Base-by-base conservation (phyloP, 1,284 basidiomycete genomes). In the Chalciporus sp. region DNA sequence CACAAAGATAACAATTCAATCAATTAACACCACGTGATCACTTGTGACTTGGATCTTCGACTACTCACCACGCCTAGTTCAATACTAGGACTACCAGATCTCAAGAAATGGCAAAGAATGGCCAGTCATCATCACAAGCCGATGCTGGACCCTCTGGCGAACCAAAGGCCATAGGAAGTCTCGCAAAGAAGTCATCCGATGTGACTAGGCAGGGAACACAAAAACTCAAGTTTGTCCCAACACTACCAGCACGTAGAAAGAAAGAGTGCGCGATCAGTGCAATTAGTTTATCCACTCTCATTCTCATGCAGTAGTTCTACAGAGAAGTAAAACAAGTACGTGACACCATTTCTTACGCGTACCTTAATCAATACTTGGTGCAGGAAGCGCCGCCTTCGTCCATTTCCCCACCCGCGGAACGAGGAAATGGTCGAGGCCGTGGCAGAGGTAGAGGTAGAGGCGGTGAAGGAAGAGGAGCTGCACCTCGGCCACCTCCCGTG, bases 191-290 rank as follows among this genome's bases (percentile, higher is more conserved):
- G 64, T 79, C 82, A 47, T 71, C 76, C 43, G 88, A 90, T 69
- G 80, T 85, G 43, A 90, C 89, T 8, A 76, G 88, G 42, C 80
- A 85, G 55, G 87, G 87, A 28, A 78, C 85, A 0, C 82, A 84
- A 61, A 91, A 85, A 67, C 79, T 91, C 71, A 90, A 88, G 68
- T 91, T 91, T 63, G 81, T 85, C n/a, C 88, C 89, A 2, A 87
- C 85, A 8, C 75, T 90, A 49, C 87, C 88, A 12, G 69, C 78
- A 20, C 74, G 86, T 58, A 80, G 88, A 61, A 88, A 86, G 75
- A 88, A 88, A 73, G 86, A 88, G 88, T 89, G 69, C 76, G 88
- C 79, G 42, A 49, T 51, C 28, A 27, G 27, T 41, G 12, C 27
- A 39, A 28, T 7, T 19, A 4, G 41, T 53, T 49, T 31, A 26